Base-by-base conservation (phyloP, 2,329 filamentous ascomycete genomes). In the Fusarium sp. region DNA sequence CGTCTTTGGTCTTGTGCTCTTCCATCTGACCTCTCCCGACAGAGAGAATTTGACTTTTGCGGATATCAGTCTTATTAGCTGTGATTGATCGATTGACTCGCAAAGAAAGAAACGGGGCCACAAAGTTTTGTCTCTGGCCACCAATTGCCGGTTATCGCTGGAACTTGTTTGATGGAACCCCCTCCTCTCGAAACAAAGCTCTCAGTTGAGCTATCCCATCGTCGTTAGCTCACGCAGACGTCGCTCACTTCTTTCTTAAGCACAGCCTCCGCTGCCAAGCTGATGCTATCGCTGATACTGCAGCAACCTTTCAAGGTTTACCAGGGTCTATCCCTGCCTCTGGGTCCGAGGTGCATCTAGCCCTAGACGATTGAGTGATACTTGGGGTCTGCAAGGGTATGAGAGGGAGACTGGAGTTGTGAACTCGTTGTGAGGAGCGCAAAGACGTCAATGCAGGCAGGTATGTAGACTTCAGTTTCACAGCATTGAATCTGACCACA, bases 181-280 rank as follows among this genome's bases (percentile, higher is more conserved):
- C 67, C 67, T 70, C 67, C 63, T 67, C 58, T 67, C 61, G 65
- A 70, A 70, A 70, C 67, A 66, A 61, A 61, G 27, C 60, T 59
- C 57, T 44, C 45, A 49, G 50, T 45, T 54, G 45, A 52, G 49
- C 50, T 46, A 62, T 58, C 33, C 53, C 41, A 49, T 56, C 38
- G 42, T 53, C 39, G 38, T 37, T 49, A 57, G 52, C 44, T 63
- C 23, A 19, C 27, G 33, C 37, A 36, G 38, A 19, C 49, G 37
- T 58, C 53, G 17, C 41, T 43, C 36, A 25, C 23, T 38, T 46
- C 23, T 15, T 38, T 46, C 27, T 17, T 33, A 46, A 54, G 65
- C 65, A 70, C 67, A 64, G 67, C 67, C 67, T 69, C 67, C 54
- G 53, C 56, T 56, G 49, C 52, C 51, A 54, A 60, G 67, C 61